Conservation (phyloP, 345 rosid species). For the Brassica nigra region DNA sequence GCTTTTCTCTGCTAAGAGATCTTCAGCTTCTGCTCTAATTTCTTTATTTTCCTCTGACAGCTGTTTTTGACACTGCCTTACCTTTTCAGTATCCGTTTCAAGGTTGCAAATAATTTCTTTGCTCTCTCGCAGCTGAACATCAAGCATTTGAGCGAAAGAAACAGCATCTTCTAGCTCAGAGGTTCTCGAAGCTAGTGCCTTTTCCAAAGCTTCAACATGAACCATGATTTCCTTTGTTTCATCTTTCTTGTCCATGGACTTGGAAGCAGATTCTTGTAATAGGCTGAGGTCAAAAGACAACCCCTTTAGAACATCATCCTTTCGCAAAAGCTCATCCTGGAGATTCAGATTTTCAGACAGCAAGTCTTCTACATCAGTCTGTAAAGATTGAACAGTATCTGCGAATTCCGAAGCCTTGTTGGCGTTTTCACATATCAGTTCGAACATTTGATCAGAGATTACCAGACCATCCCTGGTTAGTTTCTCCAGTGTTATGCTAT, state of each 20-base stretch:
- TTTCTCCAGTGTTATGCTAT: constrained; percentile 44
- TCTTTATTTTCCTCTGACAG: constrained; percentile 53
- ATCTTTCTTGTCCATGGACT: constrained; percentile 74
- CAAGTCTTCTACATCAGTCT: constrained; percentile 53
- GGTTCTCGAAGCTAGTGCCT: constrained; percentile 61
- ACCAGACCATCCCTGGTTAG: constrained; percentile 45
- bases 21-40: constrained; percentile 55
- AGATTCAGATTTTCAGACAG: constrained; percentile 58
- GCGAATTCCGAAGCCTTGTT: constrained; percentile 50
- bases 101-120: constrained; percentile 50
- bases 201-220: constrained; percentile 67
- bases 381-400: constrained; percentile 56
- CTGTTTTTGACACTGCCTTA: constrained; percentile 40
- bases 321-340: constrained; percentile 69
- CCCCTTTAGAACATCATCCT: constrained; percentile 80
- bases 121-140: constrained; percentile 69
- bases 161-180: constrained; percentile 60
- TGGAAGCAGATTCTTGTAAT: constrained; percentile 90
- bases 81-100: constrained; percentile 48
- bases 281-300: constrained; percentile 81
- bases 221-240: constrained; percentile 67
- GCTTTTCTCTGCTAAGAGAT: constrained; percentile 50
- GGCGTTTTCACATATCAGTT: constrained; percentile 51
- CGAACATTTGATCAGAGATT: constrained; percentile 50
- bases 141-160: constrained; percentile 54